Percentiles rank a stretch among this genome's conserved stretches.
Evolutionary conservation across 768 basidiomycete genomes (phyloP).

Genomic region (Dacryopinax primogenitus): DNA sequence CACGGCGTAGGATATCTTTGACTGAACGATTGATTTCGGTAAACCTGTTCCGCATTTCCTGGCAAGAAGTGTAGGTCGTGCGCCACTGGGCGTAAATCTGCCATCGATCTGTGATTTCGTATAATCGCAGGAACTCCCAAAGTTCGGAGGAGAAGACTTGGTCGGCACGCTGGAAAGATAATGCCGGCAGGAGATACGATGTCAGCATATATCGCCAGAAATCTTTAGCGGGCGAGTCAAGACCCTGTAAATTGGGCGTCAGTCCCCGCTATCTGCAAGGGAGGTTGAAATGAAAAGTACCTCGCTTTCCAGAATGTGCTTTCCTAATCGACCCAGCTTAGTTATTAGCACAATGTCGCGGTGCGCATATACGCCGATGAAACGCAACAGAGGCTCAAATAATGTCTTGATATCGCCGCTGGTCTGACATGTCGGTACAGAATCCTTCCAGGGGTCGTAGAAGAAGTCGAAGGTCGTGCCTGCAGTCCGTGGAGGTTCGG

Average conservation of each 20-base stretch:
- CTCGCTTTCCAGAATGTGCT: conserved; percentile 33
- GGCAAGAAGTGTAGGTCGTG: conserved; percentile 56
- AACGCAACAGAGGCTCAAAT: conserved; percentile 64
- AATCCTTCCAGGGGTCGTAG: conserved; percentile 69
- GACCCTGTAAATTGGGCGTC: conserved; percentile 11
- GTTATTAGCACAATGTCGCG: conserved; percentile 66
- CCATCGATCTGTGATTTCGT: conserved; percentile 72
- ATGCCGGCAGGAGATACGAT: conserved; percentile 68
- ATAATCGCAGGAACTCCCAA: conserved; percentile 77
- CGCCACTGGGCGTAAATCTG: conserved; percentile 94
- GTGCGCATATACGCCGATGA: conserved; percentile 68
- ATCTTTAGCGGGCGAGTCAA: conserved; percentile 11
- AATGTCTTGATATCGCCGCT: conserved; percentile 62
- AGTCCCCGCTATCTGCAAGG: neutral
- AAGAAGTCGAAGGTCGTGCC: conserved; percentile 77
- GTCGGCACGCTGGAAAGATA: conserved; percentile 73
- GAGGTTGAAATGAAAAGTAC: conserved; percentile 12
- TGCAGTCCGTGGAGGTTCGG: conserved; percentile 65
- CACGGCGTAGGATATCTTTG: conserved; percentile 75
- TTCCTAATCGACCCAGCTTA: conserved; percentile 68
- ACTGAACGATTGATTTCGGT: conserved; percentile 79
- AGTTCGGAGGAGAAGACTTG: conserved; percentile 83
- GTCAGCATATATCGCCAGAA: conserved; percentile 80
- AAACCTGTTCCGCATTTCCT: conserved; percentile 63
- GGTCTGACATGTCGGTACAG: conserved; percentile 49